Percentiles rank a stretch among this genome's conserved stretches.
Conservation (phyloP, 129 eudicot genomes). For the Erigeron canadensis region DNA sequence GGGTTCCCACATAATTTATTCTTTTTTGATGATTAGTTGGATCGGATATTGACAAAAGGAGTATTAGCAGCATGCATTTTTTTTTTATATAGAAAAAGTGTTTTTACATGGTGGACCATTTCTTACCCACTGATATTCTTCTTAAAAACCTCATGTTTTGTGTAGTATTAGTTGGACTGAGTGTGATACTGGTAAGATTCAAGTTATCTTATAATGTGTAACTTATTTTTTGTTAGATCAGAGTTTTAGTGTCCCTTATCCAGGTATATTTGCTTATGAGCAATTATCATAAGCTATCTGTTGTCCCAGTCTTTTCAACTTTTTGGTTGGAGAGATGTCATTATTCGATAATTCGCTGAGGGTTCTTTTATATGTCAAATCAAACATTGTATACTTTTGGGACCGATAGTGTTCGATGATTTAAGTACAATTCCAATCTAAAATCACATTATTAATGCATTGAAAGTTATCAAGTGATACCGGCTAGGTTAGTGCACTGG, state of each 20-base stretch:
- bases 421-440: neutral
- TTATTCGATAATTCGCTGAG: too few relatives aligned
- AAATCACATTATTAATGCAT: neutral
- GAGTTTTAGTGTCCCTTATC: too few relatives aligned
- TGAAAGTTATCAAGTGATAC: neutral
- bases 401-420: neutral
- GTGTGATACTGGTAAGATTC: too few relatives aligned
- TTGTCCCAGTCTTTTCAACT: too few relatives aligned
- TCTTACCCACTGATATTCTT: neutral
- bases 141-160: too few relatives aligned
- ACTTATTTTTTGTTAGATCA: too few relatives aligned
- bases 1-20: constrained; percentile 27
- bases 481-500: neutral
- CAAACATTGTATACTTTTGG: neutral
- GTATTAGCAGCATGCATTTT: constrained; percentile 29
- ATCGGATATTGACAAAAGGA: constrained; percentile 17
- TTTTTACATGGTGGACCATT: constrained; percentile 26
- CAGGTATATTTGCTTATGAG: too few relatives aligned
- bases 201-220: too few relatives aligned
- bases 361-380: too few relatives aligned
- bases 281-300: too few relatives aligned
- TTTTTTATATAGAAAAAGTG: neutral
- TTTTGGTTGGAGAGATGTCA: too few relatives aligned
- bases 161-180: too few relatives aligned
- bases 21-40: constrained; percentile 24